phyloP scores from a whole-genome alignment of 176 grass and related monocot species.

The Raddia guianensis region DNA sequence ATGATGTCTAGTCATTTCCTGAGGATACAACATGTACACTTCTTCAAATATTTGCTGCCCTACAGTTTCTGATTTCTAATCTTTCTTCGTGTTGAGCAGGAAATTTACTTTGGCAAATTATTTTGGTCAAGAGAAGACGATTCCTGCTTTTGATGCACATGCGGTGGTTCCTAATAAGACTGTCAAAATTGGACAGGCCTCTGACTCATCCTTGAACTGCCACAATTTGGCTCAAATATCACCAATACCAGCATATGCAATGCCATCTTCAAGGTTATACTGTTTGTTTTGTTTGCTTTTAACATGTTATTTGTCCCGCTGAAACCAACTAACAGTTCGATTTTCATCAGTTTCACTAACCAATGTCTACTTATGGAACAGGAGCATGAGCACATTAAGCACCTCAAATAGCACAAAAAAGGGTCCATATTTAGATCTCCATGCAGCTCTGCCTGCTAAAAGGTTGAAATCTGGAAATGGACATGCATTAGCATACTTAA shows the following conservation, averaged over 20 bases:
- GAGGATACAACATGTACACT: constrained; percentile 24
- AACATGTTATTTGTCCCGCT: not conserved
- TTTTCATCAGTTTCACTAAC: constrained; percentile 5
- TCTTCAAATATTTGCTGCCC: constrained; percentile 29
- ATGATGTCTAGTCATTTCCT: constrained; percentile 20
- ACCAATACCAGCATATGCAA: constrained; percentile 13
- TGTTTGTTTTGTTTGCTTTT: not conserved
- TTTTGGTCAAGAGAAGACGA: constrained; percentile 16
- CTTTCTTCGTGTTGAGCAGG: constrained; percentile 41
- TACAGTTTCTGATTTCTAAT: constrained; percentile 33
- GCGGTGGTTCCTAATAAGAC: constrained; percentile 30
- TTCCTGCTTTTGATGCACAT: constrained; percentile 36
- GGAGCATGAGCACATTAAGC: constrained; percentile 24
- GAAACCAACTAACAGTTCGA: not conserved
- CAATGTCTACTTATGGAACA: constrained; percentile 23
- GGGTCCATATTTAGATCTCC: constrained; percentile 25
- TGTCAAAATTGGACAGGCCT: constrained; percentile 15
- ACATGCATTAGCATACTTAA: constrained; percentile 10
- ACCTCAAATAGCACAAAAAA: constrained; percentile 19
- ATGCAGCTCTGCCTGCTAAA: constrained; percentile 26
- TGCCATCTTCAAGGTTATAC: constrained; percentile 38
- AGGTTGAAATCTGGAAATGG: constrained; percentile 46
- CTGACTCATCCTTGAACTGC: constrained; percentile 32
- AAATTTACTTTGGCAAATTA: constrained; percentile 39
- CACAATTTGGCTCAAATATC: constrained; percentile 28